A percentile compares a stretch with the other conserved stretches of the same genome.
phyloP scores from a whole-genome alignment of 2,329 filamentous ascomycete species.

The Pseudogymnoascus sp. region DNA sequence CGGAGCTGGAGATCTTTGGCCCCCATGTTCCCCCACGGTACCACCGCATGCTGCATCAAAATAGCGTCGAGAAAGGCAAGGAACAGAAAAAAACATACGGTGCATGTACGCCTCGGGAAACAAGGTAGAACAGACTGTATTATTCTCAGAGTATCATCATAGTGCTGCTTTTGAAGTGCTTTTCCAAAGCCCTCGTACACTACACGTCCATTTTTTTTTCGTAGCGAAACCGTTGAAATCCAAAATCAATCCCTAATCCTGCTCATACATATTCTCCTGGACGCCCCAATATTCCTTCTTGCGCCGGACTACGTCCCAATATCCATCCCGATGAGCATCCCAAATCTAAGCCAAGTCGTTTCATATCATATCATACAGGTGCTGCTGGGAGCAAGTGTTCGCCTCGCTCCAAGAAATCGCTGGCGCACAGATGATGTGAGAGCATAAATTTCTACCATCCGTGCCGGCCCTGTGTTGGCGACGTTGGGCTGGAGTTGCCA shows the following conservation, averaged over 20 bases:
- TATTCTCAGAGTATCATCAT: neutral
- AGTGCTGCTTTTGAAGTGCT: neutral
- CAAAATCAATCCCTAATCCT: slow-evolving; percentile 6
- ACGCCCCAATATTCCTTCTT: slow-evolving; percentile 6
- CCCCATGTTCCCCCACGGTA: neutral
- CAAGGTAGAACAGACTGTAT: slow-evolving; percentile 4
- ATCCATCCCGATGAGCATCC: neutral
- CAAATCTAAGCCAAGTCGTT: slow-evolving; percentile 7
- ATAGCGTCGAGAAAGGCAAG: neutral
- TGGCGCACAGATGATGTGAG: slow-evolving; percentile 6
- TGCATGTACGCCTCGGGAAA: neutral
- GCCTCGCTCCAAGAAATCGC: slow-evolving; percentile 1
- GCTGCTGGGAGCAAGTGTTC: slow-evolving; percentile 4
- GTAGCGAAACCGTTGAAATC: neutral
- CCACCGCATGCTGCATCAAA: neutral
- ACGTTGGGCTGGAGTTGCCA: slow-evolving; percentile 33
- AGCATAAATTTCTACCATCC: slow-evolving; percentile 26
- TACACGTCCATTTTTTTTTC: neutral
- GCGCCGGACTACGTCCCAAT: neutral
- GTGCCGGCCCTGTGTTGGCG: slow-evolving; percentile 33
- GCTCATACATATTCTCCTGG: slow-evolving; percentile 6
- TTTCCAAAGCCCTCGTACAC: slow-evolving; percentile 3
- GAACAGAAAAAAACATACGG: neutral
- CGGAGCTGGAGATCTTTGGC: neutral
- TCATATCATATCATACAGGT: slow-evolving; percentile 8